These are phyloP conservation scores for Claviceps capensis DNA, from an alignment of 2,329 filamentous ascomycete genomes.

Conservation along the genomic window DNA sequence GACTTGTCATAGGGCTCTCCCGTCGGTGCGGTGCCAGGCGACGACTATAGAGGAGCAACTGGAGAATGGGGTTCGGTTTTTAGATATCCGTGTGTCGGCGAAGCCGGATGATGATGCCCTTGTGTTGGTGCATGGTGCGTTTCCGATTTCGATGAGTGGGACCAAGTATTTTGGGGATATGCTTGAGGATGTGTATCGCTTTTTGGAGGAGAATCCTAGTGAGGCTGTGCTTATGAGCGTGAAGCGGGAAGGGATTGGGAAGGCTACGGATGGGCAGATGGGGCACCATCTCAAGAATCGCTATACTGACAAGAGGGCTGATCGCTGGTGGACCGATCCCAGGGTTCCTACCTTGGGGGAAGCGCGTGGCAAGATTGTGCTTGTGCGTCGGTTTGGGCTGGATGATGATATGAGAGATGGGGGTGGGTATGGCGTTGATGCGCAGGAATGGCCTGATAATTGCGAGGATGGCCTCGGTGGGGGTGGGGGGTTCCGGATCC, in stretches of 20 bases:
- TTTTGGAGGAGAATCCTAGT: constrained; percentile 62
- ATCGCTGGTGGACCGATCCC: constrained; percentile 67
- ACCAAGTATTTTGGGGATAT: constrained; percentile 66
- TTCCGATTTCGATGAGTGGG: constrained; percentile 75
- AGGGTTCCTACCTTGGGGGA: constrained; percentile 67
- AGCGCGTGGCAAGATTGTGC: constrained; percentile 67
- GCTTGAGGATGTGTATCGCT: constrained; percentile 55
- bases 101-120: constrained; percentile 48
- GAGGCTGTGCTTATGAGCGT: constrained; percentile 78
- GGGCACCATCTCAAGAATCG: constrained; percentile 57
- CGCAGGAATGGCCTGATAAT: constrained; percentile 72
- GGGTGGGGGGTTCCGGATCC: constrained; percentile 65
- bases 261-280: constrained; percentile 65
- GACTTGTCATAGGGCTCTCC: constrained; percentile 70
- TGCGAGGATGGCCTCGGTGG: constrained; percentile 58
- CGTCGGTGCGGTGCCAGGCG: constrained; percentile 86
- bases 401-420: constrained; percentile 37
- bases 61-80: constrained; percentile 80
- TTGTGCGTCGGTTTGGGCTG: constrained; percentile 67
- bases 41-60: constrained; percentile 67
- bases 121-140: constrained; percentile 76
- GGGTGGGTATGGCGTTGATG: constrained; percentile 45
- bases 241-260: constrained; percentile 82
- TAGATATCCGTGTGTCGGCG: constrained; percentile 68
- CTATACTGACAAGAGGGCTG: constrained; percentile 45